Conservation (phyloP, 768 basidiomycete genomes). For the Glaciozyma antarctica region DNA sequence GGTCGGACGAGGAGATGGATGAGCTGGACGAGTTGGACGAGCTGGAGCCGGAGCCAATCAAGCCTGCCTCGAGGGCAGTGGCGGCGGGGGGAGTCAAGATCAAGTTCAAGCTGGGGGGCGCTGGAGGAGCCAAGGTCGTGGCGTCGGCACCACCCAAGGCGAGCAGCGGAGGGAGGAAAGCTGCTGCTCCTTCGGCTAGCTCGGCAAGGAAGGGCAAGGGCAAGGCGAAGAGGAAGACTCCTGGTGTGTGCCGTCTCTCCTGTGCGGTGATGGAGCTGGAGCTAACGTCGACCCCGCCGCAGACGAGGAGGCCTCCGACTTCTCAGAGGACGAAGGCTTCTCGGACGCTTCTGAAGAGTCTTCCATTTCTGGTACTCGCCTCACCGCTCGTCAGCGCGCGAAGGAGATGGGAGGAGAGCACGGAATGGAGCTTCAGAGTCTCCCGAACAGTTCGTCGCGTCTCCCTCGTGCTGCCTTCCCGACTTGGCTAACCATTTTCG, state of each 20-base stretch:
- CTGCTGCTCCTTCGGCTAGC: not conserved
- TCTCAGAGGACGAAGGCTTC: slow-evolving; percentile 11
- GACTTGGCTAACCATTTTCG: no score
- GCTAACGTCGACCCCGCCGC: not conserved
- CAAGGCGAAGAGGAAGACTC: slow-evolving; percentile 17
- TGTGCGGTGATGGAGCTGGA: not conserved
- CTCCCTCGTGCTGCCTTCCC: not conserved
- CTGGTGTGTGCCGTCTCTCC: slow-evolving; percentile 1
- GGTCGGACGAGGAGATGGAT: slow-evolving; percentile 3
- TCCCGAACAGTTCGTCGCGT: slow-evolving; percentile 19
- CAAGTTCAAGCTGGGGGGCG: slow-evolving; percentile 27
- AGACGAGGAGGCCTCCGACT: not conserved
- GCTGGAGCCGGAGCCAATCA: not conserved
- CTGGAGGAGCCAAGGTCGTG: not conserved
- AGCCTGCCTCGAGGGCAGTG: not conserved
- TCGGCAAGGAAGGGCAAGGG: slow-evolving; percentile 8
- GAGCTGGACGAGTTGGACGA: slow-evolving; percentile 4
- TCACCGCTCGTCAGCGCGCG: slow-evolving; percentile 35
- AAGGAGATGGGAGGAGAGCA: slow-evolving; percentile 32
- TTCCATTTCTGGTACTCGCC: not conserved
- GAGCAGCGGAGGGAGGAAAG: not conserved
- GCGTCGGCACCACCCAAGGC: not conserved
- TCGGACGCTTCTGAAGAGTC: slow-evolving; percentile 3
- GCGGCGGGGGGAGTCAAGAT: slow-evolving; percentile 16
- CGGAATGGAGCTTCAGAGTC: slow-evolving; percentile 27